Conservation (phyloP, 1,139 yeast genomes). For the Hanseniaspora uvarum region DNA sequence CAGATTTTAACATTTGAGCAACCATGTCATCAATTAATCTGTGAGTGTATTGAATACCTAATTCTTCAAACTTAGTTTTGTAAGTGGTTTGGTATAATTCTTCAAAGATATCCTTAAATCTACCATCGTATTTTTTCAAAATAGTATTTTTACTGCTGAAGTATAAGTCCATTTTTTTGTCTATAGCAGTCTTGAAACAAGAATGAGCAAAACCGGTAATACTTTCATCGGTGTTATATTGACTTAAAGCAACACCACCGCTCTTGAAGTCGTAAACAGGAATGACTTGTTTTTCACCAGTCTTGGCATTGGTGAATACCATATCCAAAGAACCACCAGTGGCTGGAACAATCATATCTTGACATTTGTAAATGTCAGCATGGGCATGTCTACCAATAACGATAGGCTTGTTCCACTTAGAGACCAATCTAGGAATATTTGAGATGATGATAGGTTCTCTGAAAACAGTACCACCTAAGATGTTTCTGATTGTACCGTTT, state of each 20-base stretch:
- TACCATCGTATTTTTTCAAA: conserved; percentile 70
- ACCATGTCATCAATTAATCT: conserved; percentile 82
- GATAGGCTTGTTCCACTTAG: conserved; percentile 73
- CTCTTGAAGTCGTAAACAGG: conserved; percentile 53
- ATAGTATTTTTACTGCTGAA: conserved; percentile 73
- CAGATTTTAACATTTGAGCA: conserved; percentile 77
- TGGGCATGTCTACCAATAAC: conserved; percentile 80
- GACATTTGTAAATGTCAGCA: conserved; percentile 78
- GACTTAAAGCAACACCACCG: conserved; percentile 62
- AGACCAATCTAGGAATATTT: conserved; percentile 63
- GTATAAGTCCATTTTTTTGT: conserved; percentile 55
- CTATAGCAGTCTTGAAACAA: conserved; percentile 63
- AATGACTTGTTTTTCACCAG: conserved; percentile 39
- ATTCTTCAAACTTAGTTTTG: conserved; percentile 47
- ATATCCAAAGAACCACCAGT: conserved; percentile 56
- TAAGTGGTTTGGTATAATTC: conserved; percentile 51
- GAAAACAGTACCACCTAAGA: conserved; percentile 73
- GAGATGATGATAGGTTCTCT: conserved; percentile 75
- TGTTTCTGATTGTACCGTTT: conserved; percentile 74
- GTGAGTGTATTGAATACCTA: conserved; percentile 70
- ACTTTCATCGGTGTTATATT: conserved; percentile 79
- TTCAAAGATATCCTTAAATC: conserved; percentile 71
- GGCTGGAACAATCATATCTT: conserved; percentile 57
- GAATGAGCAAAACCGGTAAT: conserved; percentile 69
- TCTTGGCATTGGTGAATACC: conserved; percentile 47